A percentile compares a stretch with the other conserved stretches of the same genome.
These are phyloP conservation scores for Malus hybrid DNA, from an alignment of 331 rosid genomes.

Conservation along the genomic window DNA sequence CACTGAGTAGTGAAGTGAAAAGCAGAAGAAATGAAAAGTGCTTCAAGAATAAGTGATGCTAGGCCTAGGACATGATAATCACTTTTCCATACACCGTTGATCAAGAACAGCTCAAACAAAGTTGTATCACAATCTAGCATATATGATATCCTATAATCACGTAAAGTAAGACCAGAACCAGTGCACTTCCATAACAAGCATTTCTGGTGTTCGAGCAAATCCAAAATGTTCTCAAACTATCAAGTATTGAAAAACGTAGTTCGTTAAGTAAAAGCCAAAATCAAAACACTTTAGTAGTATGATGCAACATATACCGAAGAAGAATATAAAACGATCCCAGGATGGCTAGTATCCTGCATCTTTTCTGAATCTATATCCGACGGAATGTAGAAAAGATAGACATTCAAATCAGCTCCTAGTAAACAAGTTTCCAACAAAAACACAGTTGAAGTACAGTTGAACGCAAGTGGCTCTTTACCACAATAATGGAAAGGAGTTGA, in stretches of 20 bases:
- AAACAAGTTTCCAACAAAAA: not conserved
- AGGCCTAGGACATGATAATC: not conserved
- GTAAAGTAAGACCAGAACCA: not conserved
- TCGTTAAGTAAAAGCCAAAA: not conserved
- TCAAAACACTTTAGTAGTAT: not conserved
- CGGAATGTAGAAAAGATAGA: not conserved
- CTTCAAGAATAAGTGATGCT: not conserved
- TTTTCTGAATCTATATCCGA: not conserved
- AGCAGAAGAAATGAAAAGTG: not conserved
- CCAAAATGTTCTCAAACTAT: not conserved
- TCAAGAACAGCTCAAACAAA: not conserved
- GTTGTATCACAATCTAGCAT: not conserved
- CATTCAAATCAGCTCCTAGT: not conserved
- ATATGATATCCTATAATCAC: not conserved
- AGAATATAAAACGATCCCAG: not conserved
- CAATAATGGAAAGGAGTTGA: too few relatives aligned
- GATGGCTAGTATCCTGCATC: not conserved
- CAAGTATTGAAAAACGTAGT: not conserved
- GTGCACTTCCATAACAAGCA: not conserved
- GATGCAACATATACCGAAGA: not conserved
- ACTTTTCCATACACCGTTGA: not conserved
- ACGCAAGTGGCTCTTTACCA: too few relatives aligned
- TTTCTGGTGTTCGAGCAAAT: not conserved
- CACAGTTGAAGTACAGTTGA: too few relatives aligned
- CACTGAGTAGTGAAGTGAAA: not conserved